A percentile compares a stretch with the other conserved stretches of the same genome.
Conservation (phyloP, 169 alveolate species). For the Cystoisospora suis region DNA sequence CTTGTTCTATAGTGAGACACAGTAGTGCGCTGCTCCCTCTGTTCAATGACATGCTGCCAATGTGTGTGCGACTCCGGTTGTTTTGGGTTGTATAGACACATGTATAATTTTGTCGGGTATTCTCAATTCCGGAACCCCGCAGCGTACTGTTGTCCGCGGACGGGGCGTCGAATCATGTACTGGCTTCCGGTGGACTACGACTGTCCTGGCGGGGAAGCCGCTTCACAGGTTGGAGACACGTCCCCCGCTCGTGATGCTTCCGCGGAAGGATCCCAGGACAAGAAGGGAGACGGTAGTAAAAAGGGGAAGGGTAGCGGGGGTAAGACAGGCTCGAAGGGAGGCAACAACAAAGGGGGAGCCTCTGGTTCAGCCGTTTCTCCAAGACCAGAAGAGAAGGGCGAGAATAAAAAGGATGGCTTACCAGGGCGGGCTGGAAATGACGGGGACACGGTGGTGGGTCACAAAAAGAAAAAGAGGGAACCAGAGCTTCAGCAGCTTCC, state of each 20-base stretch:
- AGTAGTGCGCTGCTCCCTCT: neutral
- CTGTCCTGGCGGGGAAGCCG: constrained; percentile 33
- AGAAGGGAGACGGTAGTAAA: neutral
- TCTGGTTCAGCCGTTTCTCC: constrained; percentile 45
- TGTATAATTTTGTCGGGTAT: constrained; percentile 62
- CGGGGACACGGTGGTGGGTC: neutral
- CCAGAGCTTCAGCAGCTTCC: constrained; percentile 46
- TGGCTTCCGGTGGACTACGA: constrained; percentile 58
- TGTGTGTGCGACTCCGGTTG: constrained; percentile 2
- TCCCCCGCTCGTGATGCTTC: neutral
- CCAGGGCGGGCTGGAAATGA: neutral
- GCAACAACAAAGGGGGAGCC: constrained; percentile 8
- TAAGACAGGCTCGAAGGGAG: neutral
- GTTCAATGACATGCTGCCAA: neutral
- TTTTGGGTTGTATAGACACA: constrained; percentile 46
- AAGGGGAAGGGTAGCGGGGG: neutral
- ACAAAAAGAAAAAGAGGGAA: neutral
- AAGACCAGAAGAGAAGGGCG: constrained; percentile 34
- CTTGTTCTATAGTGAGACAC: neutral
- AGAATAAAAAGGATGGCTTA: neutral
- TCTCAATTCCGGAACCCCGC: constrained; percentile 65
- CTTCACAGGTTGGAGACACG: neutral
- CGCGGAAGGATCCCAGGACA: neutral
- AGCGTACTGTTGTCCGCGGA: constrained; percentile 65
- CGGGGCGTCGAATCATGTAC: constrained; percentile 59